Evolutionary conservation across 208 protist genomes (phyloP), one percentile per base, ranked within the genome.

Genomic region (Crithidia brevicula): DNA sequence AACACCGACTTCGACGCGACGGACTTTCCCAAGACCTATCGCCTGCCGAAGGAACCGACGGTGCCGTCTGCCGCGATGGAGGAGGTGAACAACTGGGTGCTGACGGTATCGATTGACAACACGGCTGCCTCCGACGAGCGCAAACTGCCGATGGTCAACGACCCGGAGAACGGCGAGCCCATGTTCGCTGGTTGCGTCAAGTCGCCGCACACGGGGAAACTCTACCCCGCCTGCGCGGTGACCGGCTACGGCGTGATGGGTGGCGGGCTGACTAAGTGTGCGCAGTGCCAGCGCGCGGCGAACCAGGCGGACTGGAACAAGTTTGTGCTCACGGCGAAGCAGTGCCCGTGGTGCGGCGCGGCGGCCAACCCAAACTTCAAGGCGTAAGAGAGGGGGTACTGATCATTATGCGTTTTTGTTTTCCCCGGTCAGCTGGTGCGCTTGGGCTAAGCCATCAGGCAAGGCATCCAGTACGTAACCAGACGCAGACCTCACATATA

Each of bases 301-400:
- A 88, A 86, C 65, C 89, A 95, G 77, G 92, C 86, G 11, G 93
- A 97, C 75, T 98, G 96, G 96, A 97, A 95, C 65, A 81, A 82
- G 64, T 93, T 89, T 56, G 80, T 98, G 46, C 54, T 91, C 34
- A 61, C 85, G 28, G 80, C 69, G 23, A 96, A 95, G 76, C 52
- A 64, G 42, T 98, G 95, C 71, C 95, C 95, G 34, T 98, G 95
- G 95, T 98, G 95, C 61, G 72, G 80, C 10, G 71, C 52, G 13
- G 36, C 74, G 16, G 82, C 86, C 51, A 83, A 52, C 20, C 81
- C 86, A 4, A 76, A 89, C 67, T 97, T 96, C 66, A 83, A 86
- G 61, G 30, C 83, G 38, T 91, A 13, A 40, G 8, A 7, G 36
- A 0, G 1, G 1, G 7, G 16, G 16, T 20, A 47, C 42, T 47